phyloP scores from a whole-genome alignment of 192 early-diverging fungal species.

The Backusella mclennaniae region DNA sequence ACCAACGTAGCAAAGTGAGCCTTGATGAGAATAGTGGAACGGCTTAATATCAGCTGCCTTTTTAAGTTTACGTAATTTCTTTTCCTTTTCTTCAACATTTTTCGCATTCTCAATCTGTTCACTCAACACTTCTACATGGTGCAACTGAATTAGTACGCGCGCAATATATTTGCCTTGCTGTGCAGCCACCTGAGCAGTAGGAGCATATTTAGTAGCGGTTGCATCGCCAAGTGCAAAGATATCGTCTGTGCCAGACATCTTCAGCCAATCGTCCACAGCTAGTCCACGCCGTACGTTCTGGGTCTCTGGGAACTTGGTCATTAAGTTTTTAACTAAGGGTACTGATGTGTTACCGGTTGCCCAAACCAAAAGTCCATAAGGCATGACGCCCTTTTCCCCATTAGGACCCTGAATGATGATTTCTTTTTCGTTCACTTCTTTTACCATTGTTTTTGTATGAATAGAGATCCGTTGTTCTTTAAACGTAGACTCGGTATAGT shows the following conservation, averaged over 20 bases:
- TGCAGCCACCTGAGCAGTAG: conserved; percentile 84
- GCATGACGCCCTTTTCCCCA: conserved; percentile 60
- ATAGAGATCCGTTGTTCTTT: conserved; percentile 70
- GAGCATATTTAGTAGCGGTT: conserved; percentile 76
- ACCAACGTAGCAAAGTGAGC: conserved; percentile 87
- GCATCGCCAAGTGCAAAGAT: conserved; percentile 79
- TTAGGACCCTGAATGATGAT: conserved; percentile 65
- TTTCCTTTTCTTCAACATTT: conserved; percentile 23
- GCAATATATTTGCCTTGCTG: conserved; percentile 89
- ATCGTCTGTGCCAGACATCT: conserved; percentile 57
- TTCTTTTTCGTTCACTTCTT: conserved; percentile 71
- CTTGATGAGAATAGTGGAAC: conserved; percentile 83
- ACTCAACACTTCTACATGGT: conserved; percentile 38
- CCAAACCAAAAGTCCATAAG: conserved; percentile 82
- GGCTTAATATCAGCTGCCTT: conserved; percentile 48
- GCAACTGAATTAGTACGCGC: conserved; percentile 63
- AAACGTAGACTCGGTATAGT: conserved; percentile 78
- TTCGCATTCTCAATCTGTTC: conserved; percentile 15
- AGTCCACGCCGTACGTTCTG: conserved; percentile 73
- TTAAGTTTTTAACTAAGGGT: conserved; percentile 63
- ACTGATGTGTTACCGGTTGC: conserved; percentile 81
- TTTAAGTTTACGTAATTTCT: conserved; percentile 30
- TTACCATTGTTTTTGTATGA: conserved; percentile 76
- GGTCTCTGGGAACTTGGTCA: conserved; percentile 53
- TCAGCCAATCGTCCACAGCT: conserved; percentile 69